Base-by-base conservation (phyloP, 805 yeast species). In the Nakazawaea sp. region DNA sequence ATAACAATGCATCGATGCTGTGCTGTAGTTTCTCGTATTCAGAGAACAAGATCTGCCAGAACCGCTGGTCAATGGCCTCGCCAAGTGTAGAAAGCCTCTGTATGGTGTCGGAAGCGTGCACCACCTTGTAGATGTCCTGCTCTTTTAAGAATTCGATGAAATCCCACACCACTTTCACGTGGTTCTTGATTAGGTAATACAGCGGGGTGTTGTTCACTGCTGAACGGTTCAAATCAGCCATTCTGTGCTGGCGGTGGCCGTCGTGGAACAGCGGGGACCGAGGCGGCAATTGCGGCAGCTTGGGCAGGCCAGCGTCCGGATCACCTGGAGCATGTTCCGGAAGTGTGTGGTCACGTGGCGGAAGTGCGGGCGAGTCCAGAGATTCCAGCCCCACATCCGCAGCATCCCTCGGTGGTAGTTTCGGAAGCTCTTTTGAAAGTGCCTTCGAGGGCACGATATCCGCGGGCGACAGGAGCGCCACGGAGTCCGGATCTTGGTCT, bases 21-120 rank as follows among this genome's bases (percentile, higher is more conserved):
- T 15, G 10, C 9, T 15, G 16, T 9, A 33, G 11, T 5, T 30
- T 28, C 11, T 30, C 37, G 16, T 38, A 33, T 9, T 38, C 24
- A 12, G 19, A n/a, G 12, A 38, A 28, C 12, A 38, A 25, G 5
- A 38, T 11, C 23, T 30, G 23, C 41, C 41, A 38, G 30, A 38
- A 38, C 4, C 33, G 37, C 7, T 29, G n/a, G 24, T 38, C 41
- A 4, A 38, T 19, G 21, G 21, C 12, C 3, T 28, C n/a, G 16
- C n/a, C n/a, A n/a, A n/a, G n/a, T n/a, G n/a, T n/a, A n/a, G n/a
- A n/a, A n/a, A n/a, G n/a, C 7, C n/a, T 10, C 16, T 7, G 28
- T 8, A 10, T 15, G 7, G 8, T 12, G 15, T 10, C 8, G 13
- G 16, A 3, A 13, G 2, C 5, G 4, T 8, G 18, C 5, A 18